phyloP scores from a whole-genome alignment of 1,284 basidiomycete genomes.

The Apiotrichum porosum region DNA sequence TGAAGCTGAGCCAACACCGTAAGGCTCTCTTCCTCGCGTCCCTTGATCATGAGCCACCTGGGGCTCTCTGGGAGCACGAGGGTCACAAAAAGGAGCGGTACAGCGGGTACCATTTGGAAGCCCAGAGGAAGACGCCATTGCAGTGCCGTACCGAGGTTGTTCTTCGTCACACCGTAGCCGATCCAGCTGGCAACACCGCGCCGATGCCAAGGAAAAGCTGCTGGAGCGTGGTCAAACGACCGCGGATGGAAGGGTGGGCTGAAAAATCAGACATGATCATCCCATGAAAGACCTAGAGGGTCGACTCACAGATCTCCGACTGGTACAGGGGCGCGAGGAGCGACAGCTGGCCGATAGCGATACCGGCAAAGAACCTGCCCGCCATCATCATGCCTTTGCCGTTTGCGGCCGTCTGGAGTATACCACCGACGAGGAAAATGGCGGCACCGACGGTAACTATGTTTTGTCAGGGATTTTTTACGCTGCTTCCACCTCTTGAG shows the following conservation, averaged over 20 bases:
- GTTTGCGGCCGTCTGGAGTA: slow-evolving; percentile 47
- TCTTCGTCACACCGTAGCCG: slow-evolving; percentile 14
- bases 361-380: slow-evolving; percentile 58
- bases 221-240: slow-evolving; percentile 60
- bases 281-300: neutral
- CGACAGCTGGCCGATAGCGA: slow-evolving; percentile 56
- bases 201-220: slow-evolving; percentile 56
- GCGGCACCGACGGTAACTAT: slow-evolving; percentile 40
- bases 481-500: neutral
- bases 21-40: slow-evolving; percentile 53
- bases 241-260: slow-evolving; percentile 59
- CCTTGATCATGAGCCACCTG: slow-evolving; percentile 46
- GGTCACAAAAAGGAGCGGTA: slow-evolving; percentile 58
- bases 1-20: slow-evolving; percentile 44
- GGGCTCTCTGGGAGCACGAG: slow-evolving; percentile 55
- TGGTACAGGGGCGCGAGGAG: slow-evolving; percentile 55
- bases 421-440: slow-evolving; percentile 56
- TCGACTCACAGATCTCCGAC: slow-evolving; percentile 51
- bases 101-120: slow-evolving; percentile 49
- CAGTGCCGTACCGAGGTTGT: slow-evolving; percentile 29
- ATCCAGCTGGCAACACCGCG: slow-evolving; percentile 29
- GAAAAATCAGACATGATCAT: neutral
- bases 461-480: neutral
- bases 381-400: slow-evolving; percentile 60
- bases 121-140: slow-evolving; percentile 57